Conservation (phyloP, 352 stramenopile genomes). For the Globisporangium acanthophoron region DNA sequence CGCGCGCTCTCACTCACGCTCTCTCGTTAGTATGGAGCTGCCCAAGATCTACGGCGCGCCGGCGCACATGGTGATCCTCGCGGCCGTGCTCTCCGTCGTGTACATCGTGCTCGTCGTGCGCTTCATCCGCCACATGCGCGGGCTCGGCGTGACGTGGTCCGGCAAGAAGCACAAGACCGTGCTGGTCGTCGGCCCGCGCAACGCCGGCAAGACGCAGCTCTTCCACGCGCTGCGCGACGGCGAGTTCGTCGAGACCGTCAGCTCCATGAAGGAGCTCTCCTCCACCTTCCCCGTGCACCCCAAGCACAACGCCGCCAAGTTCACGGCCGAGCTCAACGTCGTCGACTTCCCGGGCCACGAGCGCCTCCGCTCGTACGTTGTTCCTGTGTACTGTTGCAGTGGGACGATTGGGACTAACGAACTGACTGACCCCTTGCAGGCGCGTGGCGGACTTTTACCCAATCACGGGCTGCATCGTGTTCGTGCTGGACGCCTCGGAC, state of each 20-base stretch:
- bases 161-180: slow-evolving; percentile 73
- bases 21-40: slow-evolving; percentile 4
- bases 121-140: slow-evolving; percentile 66
- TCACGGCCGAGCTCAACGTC: slow-evolving; percentile 63
- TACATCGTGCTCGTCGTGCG: slow-evolving; percentile 24
- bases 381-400: neutral
- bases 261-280: slow-evolving; percentile 82
- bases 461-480: slow-evolving; percentile 59
- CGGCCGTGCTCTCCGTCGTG: slow-evolving; percentile 15
- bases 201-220: slow-evolving; percentile 79
- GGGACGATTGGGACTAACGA: neutral
- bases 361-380: slow-evolving; percentile 59
- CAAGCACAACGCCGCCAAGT: slow-evolving; percentile 65
- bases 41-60: slow-evolving; percentile 57
- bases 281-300: slow-evolving; percentile 57
- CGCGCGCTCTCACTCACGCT: no score
- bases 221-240: slow-evolving; percentile 76
- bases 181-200: slow-evolving; percentile 56
- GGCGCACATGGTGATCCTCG: slow-evolving; percentile 48
- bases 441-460: slow-evolving; percentile 73
- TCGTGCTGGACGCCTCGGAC: slow-evolving; percentile 71
- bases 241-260: slow-evolving; percentile 65
- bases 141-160: slow-evolving; percentile 50
- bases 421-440: slow-evolving; percentile 14
- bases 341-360: slow-evolving; percentile 83